phyloP scores from a whole-genome alignment of 2,329 filamentous ascomycete species.

The Endothia cerciana region DNA sequence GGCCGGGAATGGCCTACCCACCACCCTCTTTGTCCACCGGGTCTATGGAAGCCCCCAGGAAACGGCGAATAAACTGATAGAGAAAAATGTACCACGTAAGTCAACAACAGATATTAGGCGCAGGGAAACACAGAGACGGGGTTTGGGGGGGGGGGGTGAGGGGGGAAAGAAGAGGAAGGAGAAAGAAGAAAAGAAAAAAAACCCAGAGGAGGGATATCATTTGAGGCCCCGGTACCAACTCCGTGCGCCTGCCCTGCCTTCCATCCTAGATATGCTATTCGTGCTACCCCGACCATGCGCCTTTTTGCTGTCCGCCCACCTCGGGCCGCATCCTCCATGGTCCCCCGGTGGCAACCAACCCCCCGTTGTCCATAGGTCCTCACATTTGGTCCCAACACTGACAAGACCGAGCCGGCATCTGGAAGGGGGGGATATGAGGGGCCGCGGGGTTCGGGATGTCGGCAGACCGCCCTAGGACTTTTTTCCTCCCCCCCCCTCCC shows the following conservation, averaged over 20 bases:
- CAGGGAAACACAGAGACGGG: too few species aligned
- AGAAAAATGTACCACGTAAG: not conserved
- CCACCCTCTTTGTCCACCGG: not conserved
- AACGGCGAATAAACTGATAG: not conserved
- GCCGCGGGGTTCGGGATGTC: too few species aligned
- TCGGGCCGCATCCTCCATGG: not conserved
- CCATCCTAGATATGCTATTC: conserved; percentile 5
- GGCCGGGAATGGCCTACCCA: too few species aligned
- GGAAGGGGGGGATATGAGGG: too few species aligned
- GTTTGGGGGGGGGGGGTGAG: too few species aligned
- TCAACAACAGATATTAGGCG: too few species aligned
- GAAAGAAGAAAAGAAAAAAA: not conserved
- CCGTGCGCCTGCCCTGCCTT: conserved; percentile 21
- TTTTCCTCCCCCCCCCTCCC: too few species aligned
- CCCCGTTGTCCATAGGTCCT: not conserved
- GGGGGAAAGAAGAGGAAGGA: not conserved
- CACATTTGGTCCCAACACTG: not conserved
- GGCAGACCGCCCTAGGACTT: too few species aligned
- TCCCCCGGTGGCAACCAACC: too few species aligned
- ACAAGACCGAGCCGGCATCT: not conserved
- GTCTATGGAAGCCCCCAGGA: not conserved
- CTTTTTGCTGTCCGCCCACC: not conserved
- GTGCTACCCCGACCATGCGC: conserved; percentile 1
- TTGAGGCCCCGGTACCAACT: conserved; percentile 14
- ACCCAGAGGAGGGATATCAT: conserved; percentile 21